A percentile compares a stretch with the other conserved stretches of the same genome.
Conservation (phyloP, 805 yeast species). For the Clavispora vitiphila region DNA sequence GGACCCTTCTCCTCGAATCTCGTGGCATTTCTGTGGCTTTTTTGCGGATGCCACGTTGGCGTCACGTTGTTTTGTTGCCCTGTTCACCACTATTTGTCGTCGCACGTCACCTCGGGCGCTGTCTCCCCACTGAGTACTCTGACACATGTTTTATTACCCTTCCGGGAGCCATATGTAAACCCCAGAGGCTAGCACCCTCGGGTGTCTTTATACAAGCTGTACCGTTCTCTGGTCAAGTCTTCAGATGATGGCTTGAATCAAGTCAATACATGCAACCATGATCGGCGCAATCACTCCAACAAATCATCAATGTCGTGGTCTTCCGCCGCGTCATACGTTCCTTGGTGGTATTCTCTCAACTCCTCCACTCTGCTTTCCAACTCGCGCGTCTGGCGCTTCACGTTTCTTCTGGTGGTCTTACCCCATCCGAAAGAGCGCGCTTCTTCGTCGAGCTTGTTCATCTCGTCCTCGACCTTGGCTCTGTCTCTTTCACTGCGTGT, state of each 20-base stretch:
- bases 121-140: too few species aligned
- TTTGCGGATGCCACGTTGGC: too few species aligned
- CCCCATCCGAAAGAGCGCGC: constrained; percentile 74
- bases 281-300: constrained; percentile 36
- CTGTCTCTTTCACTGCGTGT: constrained; percentile 32
- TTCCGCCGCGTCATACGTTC: constrained; percentile 44
- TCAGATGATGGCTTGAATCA: too few species aligned
- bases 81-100: too few species aligned
- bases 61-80: too few species aligned
- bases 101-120: too few species aligned
- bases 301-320: constrained; percentile 69
- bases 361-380: constrained; percentile 43
- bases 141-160: not conserved
- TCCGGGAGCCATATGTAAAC: not conserved
- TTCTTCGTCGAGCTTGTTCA: constrained; percentile 25
- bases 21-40: too few species aligned
- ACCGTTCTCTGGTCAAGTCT: too few species aligned
- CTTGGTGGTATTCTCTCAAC: constrained; percentile 38
- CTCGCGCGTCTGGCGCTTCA: constrained; percentile 48
- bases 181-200: not conserved
- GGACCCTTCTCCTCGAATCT: too few species aligned
- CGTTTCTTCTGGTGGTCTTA: constrained; percentile 60
- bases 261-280: too few species aligned
- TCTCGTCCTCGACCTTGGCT: constrained; percentile 18
- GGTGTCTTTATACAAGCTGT: not conserved